These are phyloP conservation scores for Symbiodinium natans DNA, from an alignment of 73 alveolate genomes.

Conservation along the genomic window DNA sequence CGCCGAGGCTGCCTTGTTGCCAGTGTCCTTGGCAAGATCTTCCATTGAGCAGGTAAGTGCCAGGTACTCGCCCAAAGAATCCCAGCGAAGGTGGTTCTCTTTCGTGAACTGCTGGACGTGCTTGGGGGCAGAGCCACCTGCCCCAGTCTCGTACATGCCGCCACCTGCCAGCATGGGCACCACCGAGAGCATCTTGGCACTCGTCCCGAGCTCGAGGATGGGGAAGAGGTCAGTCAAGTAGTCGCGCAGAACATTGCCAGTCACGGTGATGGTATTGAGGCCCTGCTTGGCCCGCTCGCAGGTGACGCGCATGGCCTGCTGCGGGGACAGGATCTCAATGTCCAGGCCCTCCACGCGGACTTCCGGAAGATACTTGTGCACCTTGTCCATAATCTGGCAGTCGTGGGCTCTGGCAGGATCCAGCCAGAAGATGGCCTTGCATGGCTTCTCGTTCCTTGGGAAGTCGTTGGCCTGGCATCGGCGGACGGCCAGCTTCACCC, in stretches of 20 bases:
- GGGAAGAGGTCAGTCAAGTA: conserved; percentile 84
- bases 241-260: conserved; percentile 79
- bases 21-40: conserved; percentile 44
- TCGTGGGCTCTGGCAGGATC: conserved; percentile 88
- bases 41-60: conserved; percentile 64
- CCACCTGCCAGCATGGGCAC: conserved; percentile 92
- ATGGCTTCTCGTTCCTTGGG: conserved; percentile 90
- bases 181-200: conserved; percentile 88
- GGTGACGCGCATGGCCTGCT: conserved; percentile 81
- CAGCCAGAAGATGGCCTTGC: conserved; percentile 93
- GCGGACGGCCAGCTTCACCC: conserved; percentile 88
- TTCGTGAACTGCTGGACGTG: conserved; percentile 94
- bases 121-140: conserved; percentile 93
- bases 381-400: conserved; percentile 74
- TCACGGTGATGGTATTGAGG: conserved; percentile 71
- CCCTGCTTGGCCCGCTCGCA: conserved; percentile 88
- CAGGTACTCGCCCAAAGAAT: conserved; percentile 83
- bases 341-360: conserved; percentile 75
- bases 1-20: conserved; percentile 48
- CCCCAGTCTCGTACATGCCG: conserved; percentile 94
- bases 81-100: conserved; percentile 91
- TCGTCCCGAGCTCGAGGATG: conserved; percentile 84
- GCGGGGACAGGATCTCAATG: conserved; percentile 31
- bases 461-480: conserved; percentile 84
- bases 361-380: conserved; percentile 58